Evolutionary conservation across 257 asterid species (phyloP).

Genomic region (Prunella vulgaris): DNA sequence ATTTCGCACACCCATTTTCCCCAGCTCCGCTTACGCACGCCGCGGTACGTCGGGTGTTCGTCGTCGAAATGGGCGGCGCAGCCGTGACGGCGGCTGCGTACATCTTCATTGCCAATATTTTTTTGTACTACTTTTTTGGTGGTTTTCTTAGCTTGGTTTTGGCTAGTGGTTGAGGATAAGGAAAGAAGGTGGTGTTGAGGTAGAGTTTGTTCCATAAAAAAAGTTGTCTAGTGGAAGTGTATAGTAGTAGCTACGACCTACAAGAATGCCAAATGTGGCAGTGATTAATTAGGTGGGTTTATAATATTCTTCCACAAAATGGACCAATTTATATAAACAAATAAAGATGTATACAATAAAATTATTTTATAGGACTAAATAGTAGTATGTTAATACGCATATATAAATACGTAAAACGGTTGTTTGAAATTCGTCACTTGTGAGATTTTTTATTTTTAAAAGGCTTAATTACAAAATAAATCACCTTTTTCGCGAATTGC

Average conservation of each 20-base stretch:
- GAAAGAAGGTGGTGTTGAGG: slow-evolving; percentile 10
- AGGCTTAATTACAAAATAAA: too few relatives aligned
- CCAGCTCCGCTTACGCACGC: slow-evolving; percentile 50
- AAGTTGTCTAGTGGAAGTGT: slow-evolving; percentile 7
- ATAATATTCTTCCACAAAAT: slow-evolving; percentile 5
- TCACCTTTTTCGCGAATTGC: too few relatives aligned
- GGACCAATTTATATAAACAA: slow-evolving; percentile 12
- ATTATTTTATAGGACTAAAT: too few relatives aligned
- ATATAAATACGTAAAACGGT: background rate
- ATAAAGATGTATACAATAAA: background rate
- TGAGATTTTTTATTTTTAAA: too few relatives aligned
- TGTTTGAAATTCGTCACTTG: background rate
- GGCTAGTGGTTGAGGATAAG: slow-evolving; percentile 5
- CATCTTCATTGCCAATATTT: background rate
- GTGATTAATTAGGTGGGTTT: background rate
- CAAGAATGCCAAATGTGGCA: slow-evolving; percentile 4
- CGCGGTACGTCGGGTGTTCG: slow-evolving; percentile 40
- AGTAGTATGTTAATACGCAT: too few relatives aligned
- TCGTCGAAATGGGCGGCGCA: too few relatives aligned
- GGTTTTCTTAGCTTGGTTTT: background rate
- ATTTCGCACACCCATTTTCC: slow-evolving; percentile 60
- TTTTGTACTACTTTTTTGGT: background rate
- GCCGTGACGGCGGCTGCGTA: too few relatives aligned
- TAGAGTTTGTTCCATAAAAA: slow-evolving; percentile 21
- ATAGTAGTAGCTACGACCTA: too few relatives aligned